These are phyloP conservation scores for Sporisorium sorghi DNA, from an alignment of 1,284 basidiomycete species.

Conservation along the genomic window DNA sequence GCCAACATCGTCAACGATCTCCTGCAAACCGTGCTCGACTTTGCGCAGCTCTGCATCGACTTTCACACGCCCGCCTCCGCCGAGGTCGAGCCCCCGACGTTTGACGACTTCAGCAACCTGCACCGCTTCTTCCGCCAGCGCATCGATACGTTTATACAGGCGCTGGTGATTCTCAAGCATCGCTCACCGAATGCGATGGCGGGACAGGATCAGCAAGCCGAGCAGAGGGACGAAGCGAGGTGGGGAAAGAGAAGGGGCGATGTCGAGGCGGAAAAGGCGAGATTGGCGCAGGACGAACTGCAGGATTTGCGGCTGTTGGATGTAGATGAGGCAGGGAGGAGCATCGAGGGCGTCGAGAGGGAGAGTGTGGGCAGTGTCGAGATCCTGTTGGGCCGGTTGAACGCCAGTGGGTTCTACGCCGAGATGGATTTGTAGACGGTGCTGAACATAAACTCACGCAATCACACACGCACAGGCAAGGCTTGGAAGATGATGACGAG, in stretches of 20 bases:
- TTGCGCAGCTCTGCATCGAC: slow-evolving; percentile 41
- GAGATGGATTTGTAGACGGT: slow-evolving; percentile 19
- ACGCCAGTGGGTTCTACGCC: slow-evolving; percentile 40
- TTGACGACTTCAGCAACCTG: slow-evolving; percentile 27
- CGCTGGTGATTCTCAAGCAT: slow-evolving; percentile 35
- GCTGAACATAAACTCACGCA: not conserved
- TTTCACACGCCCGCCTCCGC: slow-evolving; percentile 19
- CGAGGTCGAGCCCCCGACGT: slow-evolving; percentile 16
- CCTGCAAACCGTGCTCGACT: slow-evolving; percentile 44
- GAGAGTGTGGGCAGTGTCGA: slow-evolving; percentile 24
- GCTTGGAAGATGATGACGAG: not conserved
- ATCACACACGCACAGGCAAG: not conserved
- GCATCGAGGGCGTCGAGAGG: slow-evolving; percentile 5
- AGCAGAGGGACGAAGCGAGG: not conserved
- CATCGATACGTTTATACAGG: slow-evolving; percentile 33
- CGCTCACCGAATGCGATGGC: slow-evolving; percentile 5
- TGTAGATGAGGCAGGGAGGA: slow-evolving; percentile 15
- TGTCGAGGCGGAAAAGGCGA: slow-evolving; percentile 31
- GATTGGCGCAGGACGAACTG: slow-evolving; percentile 31
- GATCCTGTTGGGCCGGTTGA: slow-evolving; percentile 28
- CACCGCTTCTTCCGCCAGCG: slow-evolving; percentile 21
- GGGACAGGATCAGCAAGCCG: not conserved
- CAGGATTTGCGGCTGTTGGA: slow-evolving; percentile 40
- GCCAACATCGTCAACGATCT: slow-evolving; percentile 31
- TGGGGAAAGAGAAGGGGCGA: slow-evolving; percentile 30